Evolutionary conservation across 352 stramenopile species (phyloP), one percentile per base, ranked within the genome.

Genomic region (Phytophthora hibernalis): DNA sequence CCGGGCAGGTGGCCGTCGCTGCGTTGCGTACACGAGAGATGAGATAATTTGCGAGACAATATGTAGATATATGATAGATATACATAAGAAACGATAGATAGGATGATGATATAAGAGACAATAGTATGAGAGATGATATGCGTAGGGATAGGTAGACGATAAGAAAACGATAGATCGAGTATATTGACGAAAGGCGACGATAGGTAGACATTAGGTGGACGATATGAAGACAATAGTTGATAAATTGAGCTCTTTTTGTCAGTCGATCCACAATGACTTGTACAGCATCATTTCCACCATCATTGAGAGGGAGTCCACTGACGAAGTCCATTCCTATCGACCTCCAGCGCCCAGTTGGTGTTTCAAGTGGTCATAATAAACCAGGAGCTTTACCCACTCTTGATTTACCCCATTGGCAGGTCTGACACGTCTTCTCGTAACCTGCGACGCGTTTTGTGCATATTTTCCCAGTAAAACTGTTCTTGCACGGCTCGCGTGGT

Each of bases 241-340:
- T 30, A 12, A 67, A 61, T 12, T 61, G 50, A 1, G 18, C 49
- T 13, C 59, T n/a, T 20, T 67, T 61, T 1, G 56, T 60, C 16
- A 67, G 21, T 15, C 40, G 31, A 37, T 61, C 59, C 10, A 12
- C 48, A 37, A 61, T 61, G 0, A 61, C 49, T 6, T 61, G 16
- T 2, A 67, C 30, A 2, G 59, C 24, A 31, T 65, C n/a, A 24
- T 52, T 53, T 28, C 37, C 37, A 7, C 5, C 11, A 1, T 24
- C 9, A 43, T 35, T 65, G 3, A 10, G 7, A 3, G 48, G 57
- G 4, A 65, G 20, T 6, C 38, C 48, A 45, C 6, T 58, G 11
- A 67, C 28, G 11, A 67, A 59, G 21, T 67, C 49, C 49, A 67
- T 67, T 33, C 38, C 50, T 13, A 67, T 55, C 4, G 40, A 55